Conservation (phyloP, 768 basidiomycete genomes). For the Rhizopogon vesiculosus region DNA sequence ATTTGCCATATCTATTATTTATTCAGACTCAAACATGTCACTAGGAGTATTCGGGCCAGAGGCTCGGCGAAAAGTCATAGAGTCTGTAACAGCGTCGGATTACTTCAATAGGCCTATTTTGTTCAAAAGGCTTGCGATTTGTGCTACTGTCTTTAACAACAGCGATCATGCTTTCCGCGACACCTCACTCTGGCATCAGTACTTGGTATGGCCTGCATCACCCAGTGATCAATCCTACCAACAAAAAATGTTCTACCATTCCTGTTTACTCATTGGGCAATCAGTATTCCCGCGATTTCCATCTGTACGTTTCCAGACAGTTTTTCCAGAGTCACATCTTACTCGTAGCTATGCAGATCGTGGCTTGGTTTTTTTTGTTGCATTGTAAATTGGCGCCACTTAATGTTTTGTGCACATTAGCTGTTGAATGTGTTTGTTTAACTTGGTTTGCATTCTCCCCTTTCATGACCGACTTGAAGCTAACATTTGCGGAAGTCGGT, state of each 20-base stretch:
- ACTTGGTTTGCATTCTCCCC: constrained; percentile 62
- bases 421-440: constrained; percentile 22
- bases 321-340: constrained; percentile 19
- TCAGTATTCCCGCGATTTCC: constrained; percentile 46
- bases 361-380: constrained; percentile 48
- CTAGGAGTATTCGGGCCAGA: no score
- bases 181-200: neutral
- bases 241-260: constrained; percentile 46
- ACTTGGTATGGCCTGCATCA: neutral
- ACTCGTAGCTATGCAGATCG: constrained; percentile 13
- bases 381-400: constrained; percentile 25
- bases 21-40: no score
- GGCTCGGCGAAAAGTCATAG: no score
- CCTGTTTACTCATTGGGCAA: constrained; percentile 45
- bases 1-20: neutral
- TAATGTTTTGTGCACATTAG: neutral
- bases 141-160: neutral
- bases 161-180: neutral
- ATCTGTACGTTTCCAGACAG: constrained; percentile 29
- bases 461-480: constrained; percentile 45
- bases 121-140: neutral
- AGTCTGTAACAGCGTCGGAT: neutral
- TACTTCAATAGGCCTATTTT: neutral
- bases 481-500: constrained; percentile 43
- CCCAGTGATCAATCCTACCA: constrained; percentile 39